Conservation (phyloP, 1,139 yeast genomes). For the Yamadazyma friedrichii region DNA sequence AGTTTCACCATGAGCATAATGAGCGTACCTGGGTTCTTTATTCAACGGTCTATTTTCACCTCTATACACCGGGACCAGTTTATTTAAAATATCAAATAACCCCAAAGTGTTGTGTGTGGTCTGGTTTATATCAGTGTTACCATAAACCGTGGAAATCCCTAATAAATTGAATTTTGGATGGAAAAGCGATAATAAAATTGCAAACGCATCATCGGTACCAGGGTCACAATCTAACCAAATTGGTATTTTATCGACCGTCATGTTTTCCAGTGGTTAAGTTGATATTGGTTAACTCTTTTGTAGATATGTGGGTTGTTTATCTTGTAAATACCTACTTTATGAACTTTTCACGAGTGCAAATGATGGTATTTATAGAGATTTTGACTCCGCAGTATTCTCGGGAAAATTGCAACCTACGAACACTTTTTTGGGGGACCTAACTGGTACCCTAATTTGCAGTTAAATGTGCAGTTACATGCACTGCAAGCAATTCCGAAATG, state of each 20-base stretch:
- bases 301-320: no score
- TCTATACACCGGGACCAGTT: constrained; percentile 58
- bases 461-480: no score
- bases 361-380: no score
- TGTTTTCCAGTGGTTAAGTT: no score
- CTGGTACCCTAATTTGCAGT: no score
- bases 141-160: constrained; percentile 82
- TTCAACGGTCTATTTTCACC: constrained; percentile 63
- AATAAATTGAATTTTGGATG: constrained; percentile 58
- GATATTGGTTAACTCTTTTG: no score
- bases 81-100: constrained; percentile 57
- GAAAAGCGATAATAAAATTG: constrained; percentile 61
- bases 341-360: no score
- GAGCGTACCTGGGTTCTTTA: constrained; percentile 51
- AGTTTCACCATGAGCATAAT: constrained; percentile 66
- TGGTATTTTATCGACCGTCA: constrained; percentile 37
- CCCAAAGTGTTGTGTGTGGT: constrained; percentile 74
- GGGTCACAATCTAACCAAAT: constrained; percentile 94
- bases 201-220: constrained; percentile 87
- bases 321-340: no score
- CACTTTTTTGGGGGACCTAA: no score
- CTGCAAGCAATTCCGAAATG: no score
- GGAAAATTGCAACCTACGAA: no score
- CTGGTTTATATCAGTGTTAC: constrained; percentile 65
- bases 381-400: no score